A percentile compares a stretch with the other conserved stretches of the same genome.
phyloP scores from a whole-genome alignment of 2,329 filamentous ascomycete genomes.

The Fusarium caatingaense region DNA sequence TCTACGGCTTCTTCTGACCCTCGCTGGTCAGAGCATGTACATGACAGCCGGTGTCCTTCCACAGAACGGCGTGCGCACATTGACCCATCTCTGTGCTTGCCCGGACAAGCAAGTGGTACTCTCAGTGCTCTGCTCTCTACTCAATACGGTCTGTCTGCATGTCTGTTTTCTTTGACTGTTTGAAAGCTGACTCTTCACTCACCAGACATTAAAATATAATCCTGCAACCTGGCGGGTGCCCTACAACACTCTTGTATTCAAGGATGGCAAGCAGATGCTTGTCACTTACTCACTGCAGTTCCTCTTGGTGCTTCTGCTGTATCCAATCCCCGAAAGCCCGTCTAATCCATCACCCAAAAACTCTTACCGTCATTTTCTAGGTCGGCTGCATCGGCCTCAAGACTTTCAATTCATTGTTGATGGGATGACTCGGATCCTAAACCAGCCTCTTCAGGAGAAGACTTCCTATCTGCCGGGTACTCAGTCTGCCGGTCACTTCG shows the following conservation, averaged over 20 bases:
- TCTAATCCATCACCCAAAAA: slow-evolving; percentile 80
- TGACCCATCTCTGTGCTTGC: slow-evolving; percentile 90
- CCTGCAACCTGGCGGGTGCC: slow-evolving; percentile 93
- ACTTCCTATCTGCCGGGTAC: slow-evolving; percentile 88
- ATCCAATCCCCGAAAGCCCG: slow-evolving; percentile 84
- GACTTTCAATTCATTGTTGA: slow-evolving; percentile 98
- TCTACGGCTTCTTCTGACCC: slow-evolving; percentile 82
- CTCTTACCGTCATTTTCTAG: slow-evolving; percentile 91
- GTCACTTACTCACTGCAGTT: slow-evolving; percentile 94
- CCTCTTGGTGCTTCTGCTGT: slow-evolving; percentile 85
- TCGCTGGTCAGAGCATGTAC: slow-evolving; percentile 94
- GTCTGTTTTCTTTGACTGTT: neutral
- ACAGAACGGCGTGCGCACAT: slow-evolving; percentile 81
- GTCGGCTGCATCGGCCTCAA: slow-evolving; percentile 89
- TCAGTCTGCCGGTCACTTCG: slow-evolving; percentile 83
- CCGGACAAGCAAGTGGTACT: slow-evolving; percentile 92
- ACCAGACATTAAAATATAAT: slow-evolving; percentile 93
- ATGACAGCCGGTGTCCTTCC: slow-evolving; percentile 83
- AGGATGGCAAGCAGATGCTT: slow-evolving; percentile 88
- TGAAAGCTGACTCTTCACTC: slow-evolving; percentile 26
- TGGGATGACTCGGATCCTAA: slow-evolving; percentile 91
- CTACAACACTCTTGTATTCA: slow-evolving; percentile 92
- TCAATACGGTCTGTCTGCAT: slow-evolving; percentile 80
- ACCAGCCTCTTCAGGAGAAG: slow-evolving; percentile 91
- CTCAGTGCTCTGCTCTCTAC: slow-evolving; percentile 87